phyloP scores from a whole-genome alignment of 192 early-diverging fungal genomes.

The Backusella tarrabulga region DNA sequence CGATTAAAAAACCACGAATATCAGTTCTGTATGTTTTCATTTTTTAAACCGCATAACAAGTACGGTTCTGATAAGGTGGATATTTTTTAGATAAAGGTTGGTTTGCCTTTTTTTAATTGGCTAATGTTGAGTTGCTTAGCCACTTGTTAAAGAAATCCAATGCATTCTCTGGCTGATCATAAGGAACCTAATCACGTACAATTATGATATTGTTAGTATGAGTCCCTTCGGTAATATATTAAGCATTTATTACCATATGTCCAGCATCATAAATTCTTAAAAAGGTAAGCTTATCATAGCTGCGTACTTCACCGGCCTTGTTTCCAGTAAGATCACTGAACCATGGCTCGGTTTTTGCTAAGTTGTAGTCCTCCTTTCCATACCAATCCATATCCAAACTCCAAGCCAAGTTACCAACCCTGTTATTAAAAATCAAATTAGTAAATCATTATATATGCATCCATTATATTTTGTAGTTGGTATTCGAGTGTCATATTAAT shows the following conservation, averaged over 20 bases:
- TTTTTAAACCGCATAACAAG: too few species aligned
- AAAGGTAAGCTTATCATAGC: conserved; percentile 71
- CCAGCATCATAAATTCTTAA: conserved; percentile 84
- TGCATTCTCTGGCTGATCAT: conserved; percentile 81
- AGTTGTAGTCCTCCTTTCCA: conserved; percentile 66
- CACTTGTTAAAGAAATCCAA: conserved; percentile 86
- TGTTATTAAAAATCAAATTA: neutral
- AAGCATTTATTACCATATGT: conserved; percentile 58
- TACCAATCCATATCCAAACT: conserved; percentile 82
- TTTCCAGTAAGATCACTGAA: conserved; percentile 44
- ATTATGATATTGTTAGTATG: neutral
- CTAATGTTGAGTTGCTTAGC: conserved; percentile 37
- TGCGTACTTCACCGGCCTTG: conserved; percentile 64
- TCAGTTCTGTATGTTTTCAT: too few species aligned
- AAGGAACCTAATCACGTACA: conserved; percentile 53
- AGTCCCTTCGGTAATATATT: neutral
- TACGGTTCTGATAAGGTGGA: too few species aligned
- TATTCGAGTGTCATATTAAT: neutral
- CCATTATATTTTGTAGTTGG: neutral
- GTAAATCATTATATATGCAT: neutral
- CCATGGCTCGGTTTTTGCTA: conserved; percentile 68
- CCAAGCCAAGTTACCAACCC: conserved; percentile 90
- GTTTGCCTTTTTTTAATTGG: neutral
- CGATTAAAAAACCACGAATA: too few species aligned
- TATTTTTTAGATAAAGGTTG: neutral